phyloP scores from a whole-genome alignment of 108 stramenopile species.

The Cyclotella kingstonii region DNA sequence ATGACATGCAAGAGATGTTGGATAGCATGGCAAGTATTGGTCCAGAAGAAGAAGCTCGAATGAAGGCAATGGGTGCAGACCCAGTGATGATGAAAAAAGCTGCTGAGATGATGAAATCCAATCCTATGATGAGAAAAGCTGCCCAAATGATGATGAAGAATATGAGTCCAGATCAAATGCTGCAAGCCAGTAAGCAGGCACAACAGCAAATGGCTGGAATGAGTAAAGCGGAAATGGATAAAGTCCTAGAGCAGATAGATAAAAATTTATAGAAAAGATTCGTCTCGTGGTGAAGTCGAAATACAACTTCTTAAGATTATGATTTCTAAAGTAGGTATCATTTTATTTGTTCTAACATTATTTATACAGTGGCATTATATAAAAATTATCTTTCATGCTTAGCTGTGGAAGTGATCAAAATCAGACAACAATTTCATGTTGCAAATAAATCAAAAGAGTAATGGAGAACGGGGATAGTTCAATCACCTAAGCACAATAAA shows the following conservation, averaged over 20 bases:
- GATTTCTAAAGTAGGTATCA: too few species aligned
- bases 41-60: slow-evolving; percentile 67
- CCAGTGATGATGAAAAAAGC: slow-evolving; percentile 64
- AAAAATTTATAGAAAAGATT: slow-evolving; percentile 18
- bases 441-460: too few species aligned
- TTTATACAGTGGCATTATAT: neutral
- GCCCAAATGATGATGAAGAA: slow-evolving; percentile 69
- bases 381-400: neutral
- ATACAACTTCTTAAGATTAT: too few species aligned
- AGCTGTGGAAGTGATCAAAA: too few species aligned
- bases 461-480: too few species aligned
- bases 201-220: slow-evolving; percentile 66
- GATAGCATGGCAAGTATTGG: slow-evolving; percentile 59
- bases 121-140: slow-evolving; percentile 70
- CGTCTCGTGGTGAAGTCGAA: too few species aligned
- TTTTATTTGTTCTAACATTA: neutral
- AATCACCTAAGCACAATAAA: slow-evolving; percentile 74
- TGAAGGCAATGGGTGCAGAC: slow-evolving; percentile 74
- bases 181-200: slow-evolving; percentile 61
- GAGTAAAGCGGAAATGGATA: slow-evolving; percentile 54
- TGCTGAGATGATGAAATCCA: slow-evolving; percentile 61
- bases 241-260: slow-evolving; percentile 36
- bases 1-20: slow-evolving; percentile 57
- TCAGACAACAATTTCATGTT: too few species aligned
- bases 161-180: slow-evolving; percentile 64